Percentiles rank a stretch among this genome's conserved stretches.
phyloP scores from a whole-genome alignment of 768 basidiomycete species.

The Lactarius sp. region DNA sequence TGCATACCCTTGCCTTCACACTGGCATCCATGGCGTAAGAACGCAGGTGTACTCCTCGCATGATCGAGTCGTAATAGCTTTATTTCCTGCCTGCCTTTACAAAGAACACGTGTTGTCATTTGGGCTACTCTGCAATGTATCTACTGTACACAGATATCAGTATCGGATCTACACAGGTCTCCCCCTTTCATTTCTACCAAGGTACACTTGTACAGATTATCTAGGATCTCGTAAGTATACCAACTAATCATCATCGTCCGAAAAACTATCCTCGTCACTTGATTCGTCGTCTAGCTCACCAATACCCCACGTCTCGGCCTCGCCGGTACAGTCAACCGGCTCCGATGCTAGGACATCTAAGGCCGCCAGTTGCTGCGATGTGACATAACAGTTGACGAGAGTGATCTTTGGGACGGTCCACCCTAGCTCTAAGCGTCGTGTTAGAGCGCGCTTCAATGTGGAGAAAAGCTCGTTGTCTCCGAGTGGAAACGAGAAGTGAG shows the following conservation, averaged over 20 bases:
- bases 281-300: constrained; percentile 1
- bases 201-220: not conserved
- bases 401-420: not conserved
- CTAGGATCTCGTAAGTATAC: not conserved
- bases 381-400: constrained; percentile 12
- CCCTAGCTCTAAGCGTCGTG: not conserved
- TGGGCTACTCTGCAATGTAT: too few species aligned
- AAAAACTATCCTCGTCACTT: constrained; percentile 4
- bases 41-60: too few species aligned
- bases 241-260: constrained; percentile 1
- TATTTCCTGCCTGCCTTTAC: too few species aligned
- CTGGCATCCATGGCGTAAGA: too few species aligned
- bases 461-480: constrained; percentile 17
- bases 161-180: not conserved
- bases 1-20: too few species aligned
- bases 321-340: not conserved
- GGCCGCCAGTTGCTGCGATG: constrained; percentile 7
- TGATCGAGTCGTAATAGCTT: too few species aligned
- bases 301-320: constrained; percentile 16
- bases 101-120: too few species aligned
- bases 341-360: constrained; percentile 7
- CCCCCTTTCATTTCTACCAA: not conserved
- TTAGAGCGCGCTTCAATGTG: constrained; percentile 9
- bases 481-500: constrained; percentile 21
- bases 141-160: not conserved